Conservation (phyloP, 1,284 basidiomycete genomes). For the Puccinia coronata region DNA sequence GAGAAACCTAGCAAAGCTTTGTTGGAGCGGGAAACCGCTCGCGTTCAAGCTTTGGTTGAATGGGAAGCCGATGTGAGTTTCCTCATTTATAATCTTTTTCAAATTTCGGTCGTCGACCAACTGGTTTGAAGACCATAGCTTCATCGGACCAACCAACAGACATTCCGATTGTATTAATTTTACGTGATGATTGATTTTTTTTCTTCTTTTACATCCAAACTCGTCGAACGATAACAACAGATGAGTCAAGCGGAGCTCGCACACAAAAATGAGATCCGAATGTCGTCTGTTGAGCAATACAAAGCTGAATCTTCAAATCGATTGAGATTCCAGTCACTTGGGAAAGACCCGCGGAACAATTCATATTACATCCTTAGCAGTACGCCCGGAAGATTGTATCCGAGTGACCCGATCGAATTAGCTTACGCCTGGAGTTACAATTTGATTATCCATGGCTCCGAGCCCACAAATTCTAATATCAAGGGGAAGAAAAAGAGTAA, state of each 20-base stretch:
- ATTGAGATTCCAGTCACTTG: slow-evolving; percentile 46
- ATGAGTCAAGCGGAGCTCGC: slow-evolving; percentile 37
- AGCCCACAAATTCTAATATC: slow-evolving; percentile 23
- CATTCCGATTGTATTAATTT: slow-evolving; percentile 9
- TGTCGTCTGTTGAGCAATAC: slow-evolving; percentile 29
- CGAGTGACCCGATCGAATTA: slow-evolving; percentile 37
- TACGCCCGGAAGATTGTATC: slow-evolving; percentile 42
- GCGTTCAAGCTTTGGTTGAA: slow-evolving; percentile 23
- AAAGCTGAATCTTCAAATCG: slow-evolving; percentile 36
- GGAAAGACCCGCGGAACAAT: slow-evolving; percentile 40
- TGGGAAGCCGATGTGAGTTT: slow-evolving; percentile 49
- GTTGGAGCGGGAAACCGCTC: slow-evolving; percentile 37
- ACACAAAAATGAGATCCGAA: slow-evolving; percentile 35
- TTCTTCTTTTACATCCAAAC: background rate
- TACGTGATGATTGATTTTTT: background rate
- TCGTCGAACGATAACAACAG: background rate
- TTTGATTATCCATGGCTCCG: slow-evolving; percentile 46
- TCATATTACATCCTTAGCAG: slow-evolving; percentile 45
- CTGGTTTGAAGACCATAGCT: too few species aligned
- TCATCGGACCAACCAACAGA: background rate
- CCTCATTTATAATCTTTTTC: background rate
- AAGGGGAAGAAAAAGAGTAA: slow-evolving; percentile 21
- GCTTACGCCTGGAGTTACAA: slow-evolving; percentile 48
- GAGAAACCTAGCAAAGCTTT: slow-evolving; percentile 18
- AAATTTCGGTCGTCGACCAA: too few species aligned